These are phyloP conservation scores for Isabelozyma heimii DNA, from an alignment of 805 yeast genomes.

Conservation along the genomic window DNA sequence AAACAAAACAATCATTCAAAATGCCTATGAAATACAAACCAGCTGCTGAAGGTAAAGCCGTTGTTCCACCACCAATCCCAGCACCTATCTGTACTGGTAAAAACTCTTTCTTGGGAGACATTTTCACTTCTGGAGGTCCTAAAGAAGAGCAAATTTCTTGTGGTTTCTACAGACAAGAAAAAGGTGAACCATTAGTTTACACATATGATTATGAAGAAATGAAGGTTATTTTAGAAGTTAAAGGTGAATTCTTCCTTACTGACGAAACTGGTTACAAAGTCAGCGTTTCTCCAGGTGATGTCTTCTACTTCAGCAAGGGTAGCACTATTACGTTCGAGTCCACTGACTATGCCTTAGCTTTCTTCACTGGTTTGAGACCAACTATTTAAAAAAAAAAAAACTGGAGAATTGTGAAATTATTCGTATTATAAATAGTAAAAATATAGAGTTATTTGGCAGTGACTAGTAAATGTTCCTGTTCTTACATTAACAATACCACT, in stretches of 20 bases:
- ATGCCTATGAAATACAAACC: constrained; percentile 59
- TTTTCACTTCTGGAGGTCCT: constrained; percentile 59
- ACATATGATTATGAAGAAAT: constrained; percentile 62
- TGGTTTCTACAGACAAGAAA: constrained; percentile 70
- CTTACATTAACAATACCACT: no score
- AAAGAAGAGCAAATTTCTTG: constrained; percentile 57
- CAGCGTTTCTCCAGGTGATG: constrained; percentile 61
- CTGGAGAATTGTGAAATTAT: no score
- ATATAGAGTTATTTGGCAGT: no score
- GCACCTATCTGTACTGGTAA: constrained; percentile 47
- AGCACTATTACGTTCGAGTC: constrained; percentile 58
- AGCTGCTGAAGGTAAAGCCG: constrained; percentile 48
- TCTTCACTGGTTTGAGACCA: constrained; percentile 60
- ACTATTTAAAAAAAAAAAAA: constrained; percentile 6
- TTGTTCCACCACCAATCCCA: constrained; percentile 58
- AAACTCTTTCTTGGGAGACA: constrained; percentile 69
- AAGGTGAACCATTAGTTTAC: constrained; percentile 69
- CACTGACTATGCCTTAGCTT: constrained; percentile 64
- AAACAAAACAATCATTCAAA: constrained; percentile 11
- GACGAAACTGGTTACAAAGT: constrained; percentile 65
- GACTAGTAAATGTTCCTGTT: no score
- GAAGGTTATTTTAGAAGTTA: constrained; percentile 66
- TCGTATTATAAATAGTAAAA: no score
- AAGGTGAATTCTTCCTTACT: constrained; percentile 59
- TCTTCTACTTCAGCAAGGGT: constrained; percentile 66